These are phyloP conservation scores for Fomes fomentarius DNA, from an alignment of 1,284 basidiomycete genomes.

Conservation along the genomic window DNA sequence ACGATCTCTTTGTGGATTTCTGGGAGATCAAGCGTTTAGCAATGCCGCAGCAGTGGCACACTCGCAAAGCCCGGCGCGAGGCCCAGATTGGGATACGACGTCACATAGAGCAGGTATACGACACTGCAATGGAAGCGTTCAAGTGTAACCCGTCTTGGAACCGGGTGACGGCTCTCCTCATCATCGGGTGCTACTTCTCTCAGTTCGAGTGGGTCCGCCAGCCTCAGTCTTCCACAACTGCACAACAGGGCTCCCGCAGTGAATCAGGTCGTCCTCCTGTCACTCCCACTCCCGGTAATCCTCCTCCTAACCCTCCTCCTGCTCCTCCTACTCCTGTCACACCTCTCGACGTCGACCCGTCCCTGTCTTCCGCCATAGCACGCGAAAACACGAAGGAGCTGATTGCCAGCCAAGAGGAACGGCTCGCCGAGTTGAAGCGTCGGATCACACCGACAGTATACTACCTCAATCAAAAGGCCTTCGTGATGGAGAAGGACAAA, in stretches of 20 bases:
- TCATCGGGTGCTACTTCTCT: slow-evolving; percentile 1
- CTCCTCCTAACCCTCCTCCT: too few species aligned
- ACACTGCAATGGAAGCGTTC: not conserved
- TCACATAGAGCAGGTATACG: not conserved
- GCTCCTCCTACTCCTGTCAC: too few species aligned
- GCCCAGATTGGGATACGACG: not conserved
- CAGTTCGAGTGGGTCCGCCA: not conserved
- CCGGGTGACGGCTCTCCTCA: not conserved
- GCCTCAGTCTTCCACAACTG: not conserved
- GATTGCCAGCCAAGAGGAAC: not conserved
- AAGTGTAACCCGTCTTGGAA: not conserved
- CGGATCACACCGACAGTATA: not conserved
- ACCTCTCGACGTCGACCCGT: not conserved
- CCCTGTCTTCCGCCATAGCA: not conserved
- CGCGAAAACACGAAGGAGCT: not conserved
- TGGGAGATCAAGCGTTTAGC: not conserved
- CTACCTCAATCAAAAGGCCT: not conserved
- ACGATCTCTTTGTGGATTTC: not conserved
- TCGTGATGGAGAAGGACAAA: not conserved
- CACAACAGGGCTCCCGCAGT: not conserved
- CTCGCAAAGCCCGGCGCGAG: not conserved
- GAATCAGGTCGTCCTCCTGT: not conserved
- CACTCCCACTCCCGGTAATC: not conserved
- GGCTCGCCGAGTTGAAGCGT: not conserved
- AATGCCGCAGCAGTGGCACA: not conserved